Evolutionary conservation across 2,329 filamentous ascomycete species (phyloP).

Genomic region (Diatrype stigma): DNA sequence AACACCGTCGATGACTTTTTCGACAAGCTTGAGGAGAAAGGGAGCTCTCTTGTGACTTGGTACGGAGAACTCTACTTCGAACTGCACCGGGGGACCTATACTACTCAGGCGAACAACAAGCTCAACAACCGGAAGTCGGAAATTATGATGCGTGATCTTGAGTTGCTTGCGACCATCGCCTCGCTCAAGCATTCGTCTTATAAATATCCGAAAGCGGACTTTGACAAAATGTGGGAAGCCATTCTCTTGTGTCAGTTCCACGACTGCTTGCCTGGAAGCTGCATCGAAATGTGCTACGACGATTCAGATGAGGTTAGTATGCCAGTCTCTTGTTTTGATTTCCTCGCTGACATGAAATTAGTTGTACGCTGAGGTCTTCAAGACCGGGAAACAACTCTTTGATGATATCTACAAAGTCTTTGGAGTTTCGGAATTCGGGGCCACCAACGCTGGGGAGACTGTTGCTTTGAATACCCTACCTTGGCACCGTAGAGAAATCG

Average conservation of each 20-base stretch:
- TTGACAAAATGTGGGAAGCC: constrained; percentile 93
- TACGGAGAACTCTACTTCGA: constrained; percentile 98
- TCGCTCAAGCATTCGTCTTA: constrained; percentile 70
- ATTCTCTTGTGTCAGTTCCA: constrained; percentile 95
- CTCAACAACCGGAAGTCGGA: constrained; percentile 86
- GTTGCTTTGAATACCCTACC: constrained; percentile 80
- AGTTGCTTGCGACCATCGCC: constrained; percentile 81
- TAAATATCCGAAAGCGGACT: constrained; percentile 88
- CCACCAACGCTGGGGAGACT: constrained; percentile 41
- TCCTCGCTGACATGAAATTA: constrained; percentile 21
- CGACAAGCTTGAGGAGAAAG: constrained; percentile 75
- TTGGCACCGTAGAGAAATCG: constrained; percentile 74
- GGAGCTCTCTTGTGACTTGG: constrained; percentile 81
- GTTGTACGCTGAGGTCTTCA: constrained; percentile 80
- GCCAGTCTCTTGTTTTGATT: not conserved
- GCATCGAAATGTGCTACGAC: constrained; percentile 97
- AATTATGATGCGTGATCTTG: constrained; percentile 78
- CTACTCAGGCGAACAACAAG: constrained; percentile 96
- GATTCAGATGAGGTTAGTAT: constrained; percentile 73
- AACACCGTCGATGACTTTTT: constrained; percentile 94
- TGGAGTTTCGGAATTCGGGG: constrained; percentile 49
- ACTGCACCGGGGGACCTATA: constrained; percentile 94
- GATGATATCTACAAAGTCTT: constrained; percentile 65
- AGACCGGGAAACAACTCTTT: constrained; percentile 68
- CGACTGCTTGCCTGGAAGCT: constrained; percentile 90